Percentiles rank a stretch among this genome's conserved stretches.
These are phyloP conservation scores for Primulina eburnea DNA, from an alignment of 257 asterid genomes.

Conservation along the genomic window DNA sequence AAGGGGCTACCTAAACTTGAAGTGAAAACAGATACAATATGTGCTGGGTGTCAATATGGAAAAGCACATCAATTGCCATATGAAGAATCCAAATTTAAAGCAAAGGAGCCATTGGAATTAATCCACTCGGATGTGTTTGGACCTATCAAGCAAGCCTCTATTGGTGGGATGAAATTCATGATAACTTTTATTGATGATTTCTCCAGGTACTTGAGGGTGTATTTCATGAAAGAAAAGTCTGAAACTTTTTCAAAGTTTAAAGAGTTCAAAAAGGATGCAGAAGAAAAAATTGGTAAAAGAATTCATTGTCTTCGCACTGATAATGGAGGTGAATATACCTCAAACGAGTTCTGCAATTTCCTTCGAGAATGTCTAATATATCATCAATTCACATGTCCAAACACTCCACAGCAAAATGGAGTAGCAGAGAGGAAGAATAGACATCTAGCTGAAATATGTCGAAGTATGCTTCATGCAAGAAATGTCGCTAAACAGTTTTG, in stretches of 20 bases:
- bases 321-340: slow-evolving; percentile 9
- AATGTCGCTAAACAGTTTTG: neutral
- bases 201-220: slow-evolving; percentile 5
- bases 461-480: slow-evolving; percentile 12
- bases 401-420: slow-evolving; percentile 1
- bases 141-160: slow-evolving; percentile 13
- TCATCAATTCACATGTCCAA: slow-evolving; percentile 7
- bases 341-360: neutral
- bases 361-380: neutral
- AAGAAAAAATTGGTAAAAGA: slow-evolving; percentile 14
- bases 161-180: slow-evolving; percentile 21
- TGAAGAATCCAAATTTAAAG: slow-evolving; percentile 16
- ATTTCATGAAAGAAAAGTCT: neutral
- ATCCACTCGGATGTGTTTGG: slow-evolving; percentile 28
- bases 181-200: slow-evolving; percentile 18
- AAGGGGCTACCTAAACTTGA: slow-evolving; percentile 26
- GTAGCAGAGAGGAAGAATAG: neutral
- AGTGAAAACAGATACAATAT: slow-evolving; percentile 7
- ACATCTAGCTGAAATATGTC: slow-evolving; percentile 12
- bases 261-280: neutral
- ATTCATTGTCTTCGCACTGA: neutral
- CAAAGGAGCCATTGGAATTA: neutral
- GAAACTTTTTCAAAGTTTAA: neutral
- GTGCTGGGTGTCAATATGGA: slow-evolving; percentile 15
- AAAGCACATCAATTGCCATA: slow-evolving; percentile 10